Conservation (phyloP, 1,284 basidiomycete genomes). For the Tilletia walkeri region DNA sequence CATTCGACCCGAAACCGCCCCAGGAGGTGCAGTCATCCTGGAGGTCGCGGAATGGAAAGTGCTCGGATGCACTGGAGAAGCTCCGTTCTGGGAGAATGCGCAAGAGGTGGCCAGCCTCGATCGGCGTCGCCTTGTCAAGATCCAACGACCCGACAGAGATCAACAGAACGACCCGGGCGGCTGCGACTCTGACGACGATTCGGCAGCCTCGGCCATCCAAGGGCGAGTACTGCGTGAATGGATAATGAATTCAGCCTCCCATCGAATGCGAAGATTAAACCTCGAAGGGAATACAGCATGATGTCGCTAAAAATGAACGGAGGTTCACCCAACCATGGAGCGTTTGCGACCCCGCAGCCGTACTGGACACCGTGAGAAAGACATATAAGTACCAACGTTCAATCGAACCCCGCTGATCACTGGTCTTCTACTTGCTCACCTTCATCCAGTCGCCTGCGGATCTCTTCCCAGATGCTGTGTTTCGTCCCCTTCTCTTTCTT, state of each 20-base stretch:
- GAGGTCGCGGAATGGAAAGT: background rate
- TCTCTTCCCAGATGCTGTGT: constrained; percentile 37
- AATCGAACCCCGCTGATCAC: no score
- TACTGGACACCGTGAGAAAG: constrained; percentile 26
- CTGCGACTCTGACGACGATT: background rate
- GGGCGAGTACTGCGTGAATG: background rate
- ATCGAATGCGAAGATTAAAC: no score
- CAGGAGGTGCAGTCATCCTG: background rate
- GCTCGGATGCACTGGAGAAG: constrained; percentile 6
- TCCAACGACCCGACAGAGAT: background rate
- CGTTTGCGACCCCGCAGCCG: constrained; percentile 52
- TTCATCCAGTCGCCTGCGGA: constrained; percentile 37
- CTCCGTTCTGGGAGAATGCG: constrained; percentile 5
- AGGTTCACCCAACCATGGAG: constrained; percentile 49
- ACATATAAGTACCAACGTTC: background rate
- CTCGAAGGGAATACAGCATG: background rate
- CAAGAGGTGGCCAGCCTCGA: background rate
- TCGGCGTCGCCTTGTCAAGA: constrained; percentile 1
- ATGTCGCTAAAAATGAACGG: background rate
- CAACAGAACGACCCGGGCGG: background rate
- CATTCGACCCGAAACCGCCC: background rate
- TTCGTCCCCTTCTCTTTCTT: constrained; percentile 35
- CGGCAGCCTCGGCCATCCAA: background rate
- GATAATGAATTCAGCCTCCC: background rate
- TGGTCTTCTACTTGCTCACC: constrained; percentile 26